A percentile compares a stretch with the other conserved stretches of the same genome.
These are phyloP conservation scores for Serendipita sp. DNA, from an alignment of 768 basidiomycete genomes.

Conservation along the genomic window DNA sequence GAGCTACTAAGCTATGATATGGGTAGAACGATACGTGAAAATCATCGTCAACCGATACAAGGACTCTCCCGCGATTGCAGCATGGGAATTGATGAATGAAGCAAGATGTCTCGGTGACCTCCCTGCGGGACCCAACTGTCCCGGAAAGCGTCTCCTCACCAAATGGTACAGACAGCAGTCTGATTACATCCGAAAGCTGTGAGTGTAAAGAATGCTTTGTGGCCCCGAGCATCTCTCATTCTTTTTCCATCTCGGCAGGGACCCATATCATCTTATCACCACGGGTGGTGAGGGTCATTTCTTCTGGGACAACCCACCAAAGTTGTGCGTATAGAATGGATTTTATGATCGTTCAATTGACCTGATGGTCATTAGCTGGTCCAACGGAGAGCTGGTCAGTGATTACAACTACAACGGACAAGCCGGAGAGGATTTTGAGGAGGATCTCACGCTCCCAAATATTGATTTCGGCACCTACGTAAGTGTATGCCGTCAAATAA, in stretches of 20 bases:
- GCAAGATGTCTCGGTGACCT: constrained; percentile 15
- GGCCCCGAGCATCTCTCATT: not conserved
- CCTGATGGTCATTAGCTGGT: constrained; percentile 22
- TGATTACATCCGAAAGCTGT: constrained; percentile 35
- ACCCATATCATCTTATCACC: constrained; percentile 36
- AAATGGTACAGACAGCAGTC: constrained; percentile 38
- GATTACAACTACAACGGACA: constrained; percentile 44
- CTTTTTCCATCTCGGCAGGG: constrained; percentile 18
- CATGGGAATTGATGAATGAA: constrained; percentile 11
- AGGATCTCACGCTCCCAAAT: constrained; percentile 30
- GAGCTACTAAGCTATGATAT: constrained; percentile 14
- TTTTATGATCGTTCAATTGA: not conserved
- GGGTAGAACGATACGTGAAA: constrained; percentile 21
- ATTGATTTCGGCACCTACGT: constrained; percentile 43
- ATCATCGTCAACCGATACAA: constrained; percentile 9
- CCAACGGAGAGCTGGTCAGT: constrained; percentile 26
- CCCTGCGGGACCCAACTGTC: constrained; percentile 31
- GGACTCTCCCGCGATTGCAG: constrained; percentile 7
- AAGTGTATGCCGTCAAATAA: constrained; percentile 11
- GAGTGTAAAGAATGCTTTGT: constrained; percentile 9
- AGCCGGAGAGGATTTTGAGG: constrained; percentile 41
- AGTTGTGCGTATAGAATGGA: constrained; percentile 10
- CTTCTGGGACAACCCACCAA: constrained; percentile 28
- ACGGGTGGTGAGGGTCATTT: constrained; percentile 44
- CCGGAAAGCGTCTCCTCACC: constrained; percentile 28